Base-by-base conservation (phyloP, 768 basidiomycete species). In the Tremella fuciformis region DNA sequence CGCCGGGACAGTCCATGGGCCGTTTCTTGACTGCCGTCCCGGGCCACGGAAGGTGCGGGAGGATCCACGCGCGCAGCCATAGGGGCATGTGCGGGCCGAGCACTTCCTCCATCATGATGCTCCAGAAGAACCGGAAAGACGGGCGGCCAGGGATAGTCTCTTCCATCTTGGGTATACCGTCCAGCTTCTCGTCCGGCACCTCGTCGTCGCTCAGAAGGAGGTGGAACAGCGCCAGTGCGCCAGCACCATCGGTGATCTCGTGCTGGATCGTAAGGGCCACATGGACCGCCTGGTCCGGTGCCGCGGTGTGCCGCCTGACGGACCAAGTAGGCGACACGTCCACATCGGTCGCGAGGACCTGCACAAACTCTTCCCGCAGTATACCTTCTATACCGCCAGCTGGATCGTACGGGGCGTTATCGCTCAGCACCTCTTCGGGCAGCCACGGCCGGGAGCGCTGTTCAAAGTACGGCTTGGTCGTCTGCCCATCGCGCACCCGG, bases 231-330 rank as follows among this genome's bases (percentile, higher is more conserved):
- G 50, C 50, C 22, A 42, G 13, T 7, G 44, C 47, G 2, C 60
- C 60, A 25, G 39, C 21, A 1, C 60, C 60, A 29, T 62, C 60
- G 21, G 57, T 52, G 24, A 62, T 38, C 21, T 51, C 55, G 50
- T 62, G 60, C 11, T 34, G 29, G 29, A 34, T 34, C 4, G 29
- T 34, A 11, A 34, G 11, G 29, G 29, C 29, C 29, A 34, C 29
- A 34, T 34, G 29, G 6, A 34, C 29, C 26, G 52, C n/a, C 29
- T 34, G 6, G 6, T 34, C 29, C 11, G 29, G 6, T 34, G 29
- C 29, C 29, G 6, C 29, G 29, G 29, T 34, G 29, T 34, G 11
- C 29, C 29, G 29, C 29, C 29, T 34, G 29, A 34, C 29, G 29
- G 29, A 34, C 29, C 29, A 34, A 4, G 29, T 6, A 34, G 29